Evolutionary conservation across 257 asterid species (phyloP), one percentile per base, ranked within the genome.

Genomic region (Solanum lycopersicoides): DNA sequence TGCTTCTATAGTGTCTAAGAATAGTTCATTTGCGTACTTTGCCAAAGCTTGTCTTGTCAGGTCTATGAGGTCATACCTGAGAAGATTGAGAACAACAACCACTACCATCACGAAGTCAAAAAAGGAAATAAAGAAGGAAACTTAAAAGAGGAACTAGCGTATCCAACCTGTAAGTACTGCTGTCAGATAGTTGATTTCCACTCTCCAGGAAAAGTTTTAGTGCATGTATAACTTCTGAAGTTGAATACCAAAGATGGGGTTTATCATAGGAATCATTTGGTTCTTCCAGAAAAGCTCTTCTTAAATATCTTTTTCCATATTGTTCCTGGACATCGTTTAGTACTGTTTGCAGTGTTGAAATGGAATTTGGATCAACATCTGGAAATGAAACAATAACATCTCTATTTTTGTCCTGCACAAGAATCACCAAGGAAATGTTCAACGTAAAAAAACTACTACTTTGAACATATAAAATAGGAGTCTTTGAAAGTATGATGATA

Each of bases 161-260:
- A 41, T 30, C 65, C 8, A 50, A 95, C 98, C 97, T 93, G 94
- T 92, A 95, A 82, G 97, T 95, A 90, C 87, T 88, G 44, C 94
- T 92, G 28, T 90, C 95, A 15, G 93, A 90, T 85, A 95, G 96
- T 60, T 94, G 92, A 92, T 95, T 92, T 25, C 98, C 97, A 44
- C 94, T 85, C 25, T 94, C 82, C 53, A 95, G 89, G 83, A 95
- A 94, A 75, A 95, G 93, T 82, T 87, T 80, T 4, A 95, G 91
- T 39, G 98, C 98, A 11, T 86, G 90, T 79, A 91, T 83, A 10
- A 94, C 97, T 88, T 94, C 94, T 28, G 95, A 94, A 85, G 95
- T 91, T 2, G 96, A 92, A 87, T 95, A 95, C 98, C 98, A 95
- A 65, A 94, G 87, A 86, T 95, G 98, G 74, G 98, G 98, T 71